Percentiles rank a stretch among this genome's conserved stretches.
Conservation (phyloP, 2,329 filamentous ascomycete genomes). For the Trichoderma atroviride region DNA sequence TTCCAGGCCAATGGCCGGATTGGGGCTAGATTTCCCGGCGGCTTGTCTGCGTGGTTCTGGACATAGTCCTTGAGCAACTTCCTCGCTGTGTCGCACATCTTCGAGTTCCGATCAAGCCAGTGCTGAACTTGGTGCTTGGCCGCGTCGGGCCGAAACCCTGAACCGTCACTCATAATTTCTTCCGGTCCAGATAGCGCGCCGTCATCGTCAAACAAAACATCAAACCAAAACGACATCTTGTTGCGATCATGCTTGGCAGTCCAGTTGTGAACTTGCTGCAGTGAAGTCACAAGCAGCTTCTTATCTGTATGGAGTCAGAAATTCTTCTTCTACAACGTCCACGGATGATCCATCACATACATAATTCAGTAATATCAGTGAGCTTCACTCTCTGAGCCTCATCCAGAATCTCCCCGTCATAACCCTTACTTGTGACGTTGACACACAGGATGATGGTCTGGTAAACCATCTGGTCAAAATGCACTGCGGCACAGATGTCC, state of each 20-base stretch:
- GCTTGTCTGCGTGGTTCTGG: conserved; percentile 51
- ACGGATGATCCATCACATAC: conserved; percentile 45
- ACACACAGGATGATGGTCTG: conserved; percentile 67
- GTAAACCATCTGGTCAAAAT: conserved; percentile 68
- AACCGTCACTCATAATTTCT: conserved; percentile 55
- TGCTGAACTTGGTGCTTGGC: conserved; percentile 64
- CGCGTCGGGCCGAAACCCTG: conserved; percentile 57
- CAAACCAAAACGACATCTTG: conserved; percentile 71
- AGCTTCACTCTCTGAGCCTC: conserved; percentile 59
- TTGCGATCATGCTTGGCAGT: conserved; percentile 69
- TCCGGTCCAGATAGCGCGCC: conserved; percentile 51
- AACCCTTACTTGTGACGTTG: conserved; percentile 68
- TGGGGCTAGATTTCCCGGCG: conserved; percentile 53
- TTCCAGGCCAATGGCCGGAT: conserved; percentile 59
- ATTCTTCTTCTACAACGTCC: neutral
- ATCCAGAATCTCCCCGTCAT: conserved; percentile 65
- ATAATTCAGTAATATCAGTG: conserved; percentile 66
- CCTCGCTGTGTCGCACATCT: conserved; percentile 59
- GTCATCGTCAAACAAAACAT: conserved; percentile 65
- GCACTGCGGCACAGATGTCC: conserved; percentile 65
- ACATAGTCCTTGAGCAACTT: conserved; percentile 59
- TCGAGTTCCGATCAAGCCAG: conserved; percentile 64
- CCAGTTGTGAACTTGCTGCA: conserved; percentile 71
- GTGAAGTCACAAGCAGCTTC: conserved; percentile 65
- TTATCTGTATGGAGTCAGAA: conserved; percentile 52